A percentile compares a stretch with the other conserved stretches of the same genome.
These are phyloP conservation scores for Naganishia randhawae DNA, from an alignment of 768 basidiomycete genomes.

Conservation along the genomic window DNA sequence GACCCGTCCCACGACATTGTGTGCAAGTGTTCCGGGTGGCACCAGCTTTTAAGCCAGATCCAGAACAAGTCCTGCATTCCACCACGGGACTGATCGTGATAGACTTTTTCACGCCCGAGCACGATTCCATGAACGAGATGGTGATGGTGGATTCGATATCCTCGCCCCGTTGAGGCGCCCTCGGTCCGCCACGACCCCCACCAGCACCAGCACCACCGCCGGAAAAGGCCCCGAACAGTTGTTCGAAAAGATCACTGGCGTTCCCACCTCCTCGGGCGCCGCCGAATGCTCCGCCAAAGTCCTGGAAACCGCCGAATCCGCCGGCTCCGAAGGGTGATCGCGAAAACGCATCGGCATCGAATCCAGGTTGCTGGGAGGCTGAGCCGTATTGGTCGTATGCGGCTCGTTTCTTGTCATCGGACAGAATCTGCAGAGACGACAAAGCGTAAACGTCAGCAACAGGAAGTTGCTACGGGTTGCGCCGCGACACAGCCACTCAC, in stretches of 20 bases:
- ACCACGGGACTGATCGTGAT: constrained; percentile 75
- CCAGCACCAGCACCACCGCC: constrained; percentile 51
- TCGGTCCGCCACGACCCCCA: constrained; percentile 52
- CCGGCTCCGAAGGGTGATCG: constrained; percentile 59
- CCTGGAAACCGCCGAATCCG: constrained; percentile 71
- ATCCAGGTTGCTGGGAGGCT: constrained; percentile 87
- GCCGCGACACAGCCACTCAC: constrained; percentile 56
- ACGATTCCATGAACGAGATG: constrained; percentile 88
- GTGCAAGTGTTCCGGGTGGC: constrained; percentile 74
- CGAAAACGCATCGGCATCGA: constrained; percentile 80
- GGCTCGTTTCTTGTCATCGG: constrained; percentile 88
- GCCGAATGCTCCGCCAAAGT: constrained; percentile 58
- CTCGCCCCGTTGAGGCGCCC: constrained; percentile 59
- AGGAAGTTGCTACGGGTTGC: neutral
- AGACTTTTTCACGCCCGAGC: constrained; percentile 74
- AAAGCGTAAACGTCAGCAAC: constrained; percentile 21
- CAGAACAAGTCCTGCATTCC: constrained; percentile 77
- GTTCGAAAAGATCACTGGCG: constrained; percentile 68
- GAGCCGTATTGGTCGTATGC: constrained; percentile 88
- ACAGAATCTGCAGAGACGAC: constrained; percentile 62
- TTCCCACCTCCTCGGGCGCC: constrained; percentile 45
- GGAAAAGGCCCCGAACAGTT: constrained; percentile 66
- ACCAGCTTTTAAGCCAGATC: constrained; percentile 79
- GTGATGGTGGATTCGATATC: constrained; percentile 75
- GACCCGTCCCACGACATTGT: constrained; percentile 79